Evolutionary conservation across 768 basidiomycete genomes (phyloP).

Genomic region (Holtermanniella nyarrowii): DNA sequence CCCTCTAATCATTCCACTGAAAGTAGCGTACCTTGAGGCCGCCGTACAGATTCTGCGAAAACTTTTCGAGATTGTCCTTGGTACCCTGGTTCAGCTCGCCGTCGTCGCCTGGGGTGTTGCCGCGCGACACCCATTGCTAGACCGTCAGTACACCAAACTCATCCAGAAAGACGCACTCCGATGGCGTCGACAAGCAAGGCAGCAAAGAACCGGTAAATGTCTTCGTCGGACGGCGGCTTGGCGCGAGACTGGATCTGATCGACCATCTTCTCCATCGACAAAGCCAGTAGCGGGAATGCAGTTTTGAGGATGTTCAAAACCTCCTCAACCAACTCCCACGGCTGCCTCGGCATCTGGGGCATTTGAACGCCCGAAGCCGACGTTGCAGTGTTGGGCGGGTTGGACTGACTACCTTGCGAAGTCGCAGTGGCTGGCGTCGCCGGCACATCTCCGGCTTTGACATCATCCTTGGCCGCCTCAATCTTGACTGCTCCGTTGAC

Average conservation of each 20-base stretch:
- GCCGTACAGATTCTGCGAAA: constrained; percentile 40
- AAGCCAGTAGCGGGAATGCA: constrained; percentile 82
- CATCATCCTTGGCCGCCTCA: constrained; percentile 20
- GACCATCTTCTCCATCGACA: constrained; percentile 93
- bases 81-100: constrained; percentile 37
- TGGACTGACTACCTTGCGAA: not conserved
- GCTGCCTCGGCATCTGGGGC: constrained; percentile 45
- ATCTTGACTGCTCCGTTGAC: constrained; percentile 8
- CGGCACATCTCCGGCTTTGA: constrained; percentile 7
- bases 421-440: constrained; percentile 5
- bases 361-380: constrained; percentile 14
- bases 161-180: constrained; percentile 48
- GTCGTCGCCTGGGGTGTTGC: constrained; percentile 38
- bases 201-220: constrained; percentile 80
- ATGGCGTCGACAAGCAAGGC: constrained; percentile 80
- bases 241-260: constrained; percentile 86
- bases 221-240: constrained; percentile 81
- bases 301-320: constrained; percentile 89
- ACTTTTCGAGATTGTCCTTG: constrained; percentile 42
- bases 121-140: constrained; percentile 43
- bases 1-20: not conserved
- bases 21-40: constrained; percentile 31
- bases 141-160: constrained; percentile 5
- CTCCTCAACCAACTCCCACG: constrained; percentile 87
- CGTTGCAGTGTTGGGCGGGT: constrained; percentile 1